Base-by-base conservation (phyloP, 176 grass and related monocot genomes). In the Saccharum spontaneum region DNA sequence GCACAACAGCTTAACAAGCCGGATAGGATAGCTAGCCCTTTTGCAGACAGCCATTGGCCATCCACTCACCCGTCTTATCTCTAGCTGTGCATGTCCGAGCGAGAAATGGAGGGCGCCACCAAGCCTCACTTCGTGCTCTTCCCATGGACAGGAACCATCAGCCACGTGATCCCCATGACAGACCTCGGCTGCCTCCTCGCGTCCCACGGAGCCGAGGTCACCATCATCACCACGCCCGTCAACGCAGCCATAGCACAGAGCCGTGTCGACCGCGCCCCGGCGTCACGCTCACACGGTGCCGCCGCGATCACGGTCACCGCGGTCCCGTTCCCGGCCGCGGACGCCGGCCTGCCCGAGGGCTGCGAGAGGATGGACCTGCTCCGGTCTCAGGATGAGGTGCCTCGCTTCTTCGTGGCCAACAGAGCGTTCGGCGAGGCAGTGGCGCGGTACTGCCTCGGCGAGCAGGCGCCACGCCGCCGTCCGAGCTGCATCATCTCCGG, bases 141-240 rank as follows among this genome's bases (percentile, higher is more conserved):
- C 72, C 93, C 93, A 86, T 92, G 90, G 90, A 16, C 86, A 13
- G 85, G 73, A 17, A 2, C 57, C 41, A 73, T 81, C 31, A 89
- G 90, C 79, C 85, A 95, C 83, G 82, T 90, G 62, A 54, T 84
- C 52, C 90, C 93, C 67, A 49, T 85, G 10, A 86, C 82, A 1
- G 90, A 92, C 85, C 86, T 95, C 62, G 90, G 84, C 82, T 83
- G 63, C 79, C 68, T 92, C 76, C 85, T 95, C 22, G 85, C 93
- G 39, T 41, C 67, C 9, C 93, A 88, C 6, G 84, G 80, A 4
- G 83, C 85, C 31, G 8, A 67, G 7, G 85, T 95, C 37, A 75
- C 79, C 61, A 52, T 95, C 85, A 45, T 92, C 87, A 88, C 87
- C 31, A 93, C 94, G 40, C 86, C 86, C 7, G 91, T 71, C 39